Percentiles rank a stretch among this genome's conserved stretches.
Evolutionary conservation across 75 land plant species (phyloP).

Genomic region (Picea sitchensis): DNA sequence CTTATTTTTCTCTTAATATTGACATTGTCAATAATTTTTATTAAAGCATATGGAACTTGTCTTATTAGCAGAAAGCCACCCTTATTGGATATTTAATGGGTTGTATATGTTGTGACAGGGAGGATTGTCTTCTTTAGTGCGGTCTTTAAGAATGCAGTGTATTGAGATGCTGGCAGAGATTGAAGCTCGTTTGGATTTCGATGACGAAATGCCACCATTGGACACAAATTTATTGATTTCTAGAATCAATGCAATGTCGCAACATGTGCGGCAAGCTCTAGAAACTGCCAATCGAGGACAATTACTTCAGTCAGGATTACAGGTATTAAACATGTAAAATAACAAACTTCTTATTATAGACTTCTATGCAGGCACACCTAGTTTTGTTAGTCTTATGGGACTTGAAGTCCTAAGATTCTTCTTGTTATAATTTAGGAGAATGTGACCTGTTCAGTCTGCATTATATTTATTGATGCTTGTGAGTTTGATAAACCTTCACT

Average conservation of each 20-base stretch:
- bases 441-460: not conserved
- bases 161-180: constrained; percentile 91
- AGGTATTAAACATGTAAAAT: constrained; percentile 40
- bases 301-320: constrained; percentile 85
- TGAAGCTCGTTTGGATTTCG: constrained; percentile 97
- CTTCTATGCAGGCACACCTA: not conserved
- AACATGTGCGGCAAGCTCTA: constrained; percentile 67
- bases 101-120: constrained; percentile 51
- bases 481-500: not conserved
- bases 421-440: not conserved
- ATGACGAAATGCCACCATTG: constrained; percentile 90
- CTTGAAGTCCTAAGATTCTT: not conserved
- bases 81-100: not conserved
- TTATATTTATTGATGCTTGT: not conserved
- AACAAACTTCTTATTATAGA: not conserved
- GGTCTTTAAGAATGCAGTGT: constrained; percentile 70
- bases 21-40: not conserved
- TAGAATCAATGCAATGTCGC: constrained; percentile 56
- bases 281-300: constrained; percentile 84
- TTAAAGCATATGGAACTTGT: not conserved
- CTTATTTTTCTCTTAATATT: not conserved
- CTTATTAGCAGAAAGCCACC: not conserved
- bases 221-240: constrained; percentile 41
- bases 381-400: not conserved
- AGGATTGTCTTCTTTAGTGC: constrained; percentile 83